Conservation (phyloP, 2,329 filamentous ascomycete genomes). For the Clarireedia homoeocarpa region DNA sequence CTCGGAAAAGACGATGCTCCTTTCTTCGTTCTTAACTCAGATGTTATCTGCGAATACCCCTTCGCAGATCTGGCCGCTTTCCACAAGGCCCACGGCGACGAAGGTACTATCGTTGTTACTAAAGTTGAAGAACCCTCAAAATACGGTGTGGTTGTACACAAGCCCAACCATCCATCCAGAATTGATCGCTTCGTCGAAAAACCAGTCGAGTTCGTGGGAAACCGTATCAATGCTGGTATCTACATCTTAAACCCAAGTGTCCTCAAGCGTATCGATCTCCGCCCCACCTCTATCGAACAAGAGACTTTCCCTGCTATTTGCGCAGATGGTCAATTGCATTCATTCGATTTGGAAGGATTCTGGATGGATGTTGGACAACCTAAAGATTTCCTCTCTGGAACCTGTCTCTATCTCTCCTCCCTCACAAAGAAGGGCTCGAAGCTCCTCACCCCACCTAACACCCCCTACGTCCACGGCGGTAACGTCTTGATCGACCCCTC, state of each 20-base stretch:
- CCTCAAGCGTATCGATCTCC: constrained; percentile 85
- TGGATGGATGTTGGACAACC: constrained; percentile 99
- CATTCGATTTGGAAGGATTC: constrained; percentile 93
- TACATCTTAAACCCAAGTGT: constrained; percentile 96
- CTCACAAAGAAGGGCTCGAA: constrained; percentile 86
- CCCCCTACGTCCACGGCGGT: constrained; percentile 81
- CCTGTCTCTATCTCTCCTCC: constrained; percentile 91
- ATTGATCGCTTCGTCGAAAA: constrained; percentile 99
- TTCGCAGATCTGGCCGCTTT: constrained; percentile 85
- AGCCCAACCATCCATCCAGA: constrained; percentile 79
- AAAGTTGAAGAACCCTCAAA: constrained; percentile 99
- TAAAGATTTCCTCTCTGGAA: constrained; percentile 95
- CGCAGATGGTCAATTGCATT: constrained; percentile 84
- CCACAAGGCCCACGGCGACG: constrained; percentile 87
- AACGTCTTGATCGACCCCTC: constrained; percentile 93
- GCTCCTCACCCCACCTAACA: constrained; percentile 63
- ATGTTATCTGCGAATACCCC: constrained; percentile 96
- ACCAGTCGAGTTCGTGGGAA: constrained; percentile 95
- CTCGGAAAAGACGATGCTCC: constrained; percentile 88
- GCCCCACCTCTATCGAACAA: constrained; percentile 95
- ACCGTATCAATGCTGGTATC: constrained; percentile 97
- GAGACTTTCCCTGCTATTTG: constrained; percentile 96
- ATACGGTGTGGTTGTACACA: constrained; percentile 97
- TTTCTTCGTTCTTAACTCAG: constrained; percentile 98
- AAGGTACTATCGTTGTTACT: constrained; percentile 96